These are phyloP conservation scores for Termitomyces sp. DNA, from an alignment of 768 basidiomycete genomes.

Conservation along the genomic window DNA sequence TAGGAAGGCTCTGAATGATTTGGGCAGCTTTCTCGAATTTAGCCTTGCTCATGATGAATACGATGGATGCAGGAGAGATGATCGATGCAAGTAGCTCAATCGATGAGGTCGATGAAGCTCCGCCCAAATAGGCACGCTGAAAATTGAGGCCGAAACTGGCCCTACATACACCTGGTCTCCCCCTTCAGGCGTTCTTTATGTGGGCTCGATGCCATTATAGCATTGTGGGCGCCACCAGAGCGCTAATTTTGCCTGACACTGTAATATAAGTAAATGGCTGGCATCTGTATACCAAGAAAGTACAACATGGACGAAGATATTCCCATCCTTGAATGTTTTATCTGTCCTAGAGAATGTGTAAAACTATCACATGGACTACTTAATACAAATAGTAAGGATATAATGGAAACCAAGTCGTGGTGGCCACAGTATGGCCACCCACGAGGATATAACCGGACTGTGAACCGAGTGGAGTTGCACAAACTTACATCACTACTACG, in stretches of 20 bases:
- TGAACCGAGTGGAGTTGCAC: constrained; percentile 3
- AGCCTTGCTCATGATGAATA: constrained; percentile 51
- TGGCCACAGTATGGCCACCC: neutral
- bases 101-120: constrained; percentile 11
- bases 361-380: neutral
- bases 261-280: neutral
- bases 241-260: neutral
- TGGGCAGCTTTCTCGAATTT: constrained; percentile 74
- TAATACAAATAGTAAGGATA: neutral
- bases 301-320: neutral
- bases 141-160: neutral
- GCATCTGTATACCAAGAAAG: neutral
- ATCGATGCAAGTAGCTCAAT: neutral
- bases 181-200: neutral
- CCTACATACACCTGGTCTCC: neutral
- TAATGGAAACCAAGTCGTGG: neutral
- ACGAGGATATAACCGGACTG: constrained; percentile 6
- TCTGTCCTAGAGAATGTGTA: neutral
- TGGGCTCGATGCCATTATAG: neutral
- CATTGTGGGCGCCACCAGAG: neutral
- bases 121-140: constrained; percentile 13
- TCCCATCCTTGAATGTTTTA: neutral
- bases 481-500: constrained; percentile 1
- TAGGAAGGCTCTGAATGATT: constrained; percentile 65
- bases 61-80: constrained; percentile 4